Percentiles rank a stretch among this genome's conserved stretches.
Evolutionary conservation across 129 eudicot genomes (phyloP).

Genomic region (Gnaphalium uliginosum): DNA sequence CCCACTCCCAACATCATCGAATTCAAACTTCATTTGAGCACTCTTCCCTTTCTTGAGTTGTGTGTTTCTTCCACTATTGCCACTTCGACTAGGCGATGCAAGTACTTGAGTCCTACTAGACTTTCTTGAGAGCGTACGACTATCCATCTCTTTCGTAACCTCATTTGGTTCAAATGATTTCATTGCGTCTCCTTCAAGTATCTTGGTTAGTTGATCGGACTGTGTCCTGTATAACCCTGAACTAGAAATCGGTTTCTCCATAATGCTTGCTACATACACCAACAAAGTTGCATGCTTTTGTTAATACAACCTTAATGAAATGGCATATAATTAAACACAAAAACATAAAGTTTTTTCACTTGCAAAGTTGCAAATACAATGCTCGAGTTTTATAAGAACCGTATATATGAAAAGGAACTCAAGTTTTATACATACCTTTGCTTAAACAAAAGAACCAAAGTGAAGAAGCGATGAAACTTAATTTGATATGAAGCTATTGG

Average conservation of each 20-base stretch:
- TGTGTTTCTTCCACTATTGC: conserved; percentile 48
- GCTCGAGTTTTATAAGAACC: background rate
- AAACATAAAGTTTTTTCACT: background rate
- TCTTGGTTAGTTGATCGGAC: conserved; percentile 68
- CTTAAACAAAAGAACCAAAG: conserved; percentile 9
- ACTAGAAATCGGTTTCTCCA: conserved; percentile 50
- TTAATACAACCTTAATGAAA: background rate
- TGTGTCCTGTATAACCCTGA: conserved; percentile 63
- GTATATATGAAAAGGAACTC: background rate
- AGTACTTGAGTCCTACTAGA: conserved; percentile 56
- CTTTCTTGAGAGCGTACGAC: conserved; percentile 54
- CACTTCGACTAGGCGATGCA: conserved; percentile 55
- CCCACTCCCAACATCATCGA: conserved; percentile 79
- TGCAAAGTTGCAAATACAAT: background rate
- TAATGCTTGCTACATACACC: conserved; percentile 2
- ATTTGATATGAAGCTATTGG: conserved; percentile 15
- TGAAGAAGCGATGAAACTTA: conserved; percentile 17
- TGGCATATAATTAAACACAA: background rate
- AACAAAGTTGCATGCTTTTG: background rate
- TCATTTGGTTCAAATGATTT: conserved; percentile 33
- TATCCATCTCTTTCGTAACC: conserved; percentile 32
- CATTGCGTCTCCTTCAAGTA: conserved; percentile 46
- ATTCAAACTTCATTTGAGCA: conserved; percentile 77
- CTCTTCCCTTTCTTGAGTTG: conserved; percentile 88
- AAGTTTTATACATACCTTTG: conserved; percentile 26